Evolutionary conservation across 2,329 filamentous ascomycete genomes (phyloP), one percentile per base, ranked within the genome.

Genomic region (Pseudocercospora fijiensis): DNA sequence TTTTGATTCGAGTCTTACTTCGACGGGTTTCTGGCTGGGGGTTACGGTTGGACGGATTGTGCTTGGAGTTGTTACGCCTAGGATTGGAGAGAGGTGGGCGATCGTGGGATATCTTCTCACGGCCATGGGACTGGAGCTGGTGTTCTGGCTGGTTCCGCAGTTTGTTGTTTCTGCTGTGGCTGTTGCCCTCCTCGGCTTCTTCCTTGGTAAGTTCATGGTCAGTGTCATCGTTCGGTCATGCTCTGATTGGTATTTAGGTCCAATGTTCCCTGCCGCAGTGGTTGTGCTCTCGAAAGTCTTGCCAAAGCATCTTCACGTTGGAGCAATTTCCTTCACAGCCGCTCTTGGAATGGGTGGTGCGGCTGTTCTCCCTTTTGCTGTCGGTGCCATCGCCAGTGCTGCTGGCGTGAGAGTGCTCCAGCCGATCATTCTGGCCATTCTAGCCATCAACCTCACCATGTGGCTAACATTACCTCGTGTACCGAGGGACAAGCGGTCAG

Each of bases 351-450:
- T 65, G 26, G 64, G 64, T 28, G 69, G 69, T 43, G 69, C 64
- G 6, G 66, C 66, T 1, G 71, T 88, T 16, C 60, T 70, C 8
- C 68, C 68, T 1, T 70, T 69, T 33, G 64, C 62, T 20, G 67
- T 68, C 13, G 68, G 68, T n/a, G 68, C 63, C 8, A 59, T 70
- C 22, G 67, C 68, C 2, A 79, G 85, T 67, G 79, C 75, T 49
- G 82, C 79, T 62, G 85, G 86, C 0, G 85, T 88, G 0, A 73
- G 79, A 63, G 84, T 85, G 2, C 72, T 88, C 65, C 85, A 87
- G 72, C 84, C 85, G 2, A 79, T 87, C 18, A 76, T 84, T 7
- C 49, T 65, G n/a, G 63, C 58, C 8, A 51, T 68, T 27, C 37
- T 68, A 58, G 64, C 58, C 10, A 56, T 68, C 11, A 13, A 62